Evolutionary conservation across 2,329 filamentous ascomycete species (phyloP), one percentile per base, ranked within the genome.

Genomic region (Cercospora nicotianae): DNA sequence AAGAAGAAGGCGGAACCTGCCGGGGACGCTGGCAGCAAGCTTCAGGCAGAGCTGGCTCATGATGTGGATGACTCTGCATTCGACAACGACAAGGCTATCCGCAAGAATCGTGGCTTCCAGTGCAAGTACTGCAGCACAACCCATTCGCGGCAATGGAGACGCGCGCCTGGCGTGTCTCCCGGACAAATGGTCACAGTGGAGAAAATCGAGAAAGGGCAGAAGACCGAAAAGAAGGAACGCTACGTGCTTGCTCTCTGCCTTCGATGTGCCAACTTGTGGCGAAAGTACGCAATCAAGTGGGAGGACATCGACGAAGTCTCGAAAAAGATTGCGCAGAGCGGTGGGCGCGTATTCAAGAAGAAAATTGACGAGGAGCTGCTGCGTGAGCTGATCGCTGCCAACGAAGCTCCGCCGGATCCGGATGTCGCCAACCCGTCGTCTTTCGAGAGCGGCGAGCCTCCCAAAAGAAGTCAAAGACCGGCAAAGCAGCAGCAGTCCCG

Each of bases 41-140:
- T 97, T 31, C 88, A 95, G 69, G 94, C 97, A 74, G 94, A 98
- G 77, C 90, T 99, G 69, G 95, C 94, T 7, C 91, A 99, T 77
- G 90, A 94, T 70, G 86, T 91, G 13, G 95, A 99, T 74, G 95
- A 99, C 80, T 99, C 95, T 5, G 95, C 95, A 2, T 99, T 97
- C 75, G 95, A 99, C 78, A 89, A 89, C 60, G 90, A 90, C 48
- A 99, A 98, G 81, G 93, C 94, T 0, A 80, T 82, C 3, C 85
- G 88, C 68, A 90, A 90, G 78, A 96, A 96, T 80, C 89, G 91
- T 70, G 87, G 87, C 20, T 98, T 99, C 76, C 86, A 93, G 72
- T 99, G 95, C 86, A 97, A 97, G 78, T 98, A 97, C 78, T 99
- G 95, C 79, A 86, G 84, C 62, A 91, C 89, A 2, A 91, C 90